These are phyloP conservation scores for Cryptomeria japonica DNA, from an alignment of 75 land plant species.

Conservation along the genomic window DNA sequence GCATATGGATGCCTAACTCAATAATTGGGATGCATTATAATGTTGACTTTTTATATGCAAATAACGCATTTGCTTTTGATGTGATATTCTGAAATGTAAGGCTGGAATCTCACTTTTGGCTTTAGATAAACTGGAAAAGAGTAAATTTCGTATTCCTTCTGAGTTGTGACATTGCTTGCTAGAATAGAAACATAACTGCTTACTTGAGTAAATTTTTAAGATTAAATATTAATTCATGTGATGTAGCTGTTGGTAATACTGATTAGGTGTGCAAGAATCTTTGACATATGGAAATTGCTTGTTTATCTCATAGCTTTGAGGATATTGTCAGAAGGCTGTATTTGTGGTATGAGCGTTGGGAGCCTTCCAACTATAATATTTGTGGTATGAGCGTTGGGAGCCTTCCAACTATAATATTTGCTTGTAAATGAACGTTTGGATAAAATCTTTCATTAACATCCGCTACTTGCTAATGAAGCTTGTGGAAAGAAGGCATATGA, in stretches of 20 bases:
- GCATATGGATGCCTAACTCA: neutral
- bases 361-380: too few relatives aligned
- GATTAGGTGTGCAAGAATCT: too few relatives aligned
- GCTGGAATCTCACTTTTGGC: neutral
- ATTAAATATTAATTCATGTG: too few relatives aligned
- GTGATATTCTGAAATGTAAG: neutral
- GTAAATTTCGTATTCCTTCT: neutral
- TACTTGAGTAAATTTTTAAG: too few relatives aligned
- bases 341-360: too few relatives aligned
- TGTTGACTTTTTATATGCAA: neutral
- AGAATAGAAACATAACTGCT: too few relatives aligned
- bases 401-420: too few relatives aligned
- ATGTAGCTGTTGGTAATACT: too few relatives aligned
- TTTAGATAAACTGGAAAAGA: neutral
- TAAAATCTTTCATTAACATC: neutral
- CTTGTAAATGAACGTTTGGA: neutral
- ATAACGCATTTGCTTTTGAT: neutral
- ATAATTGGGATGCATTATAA: neutral
- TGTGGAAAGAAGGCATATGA: neutral
- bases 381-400: too few relatives aligned
- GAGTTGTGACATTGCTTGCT: neutral
- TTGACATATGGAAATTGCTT: too few relatives aligned
- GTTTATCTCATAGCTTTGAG: too few relatives aligned
- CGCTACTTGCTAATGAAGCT: neutral
- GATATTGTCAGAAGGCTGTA: too few relatives aligned